A percentile compares a stretch with the other conserved stretches of the same genome.
phyloP scores from a whole-genome alignment of 2,329 filamentous ascomycete genomes.

The Pezicula radicicola region DNA sequence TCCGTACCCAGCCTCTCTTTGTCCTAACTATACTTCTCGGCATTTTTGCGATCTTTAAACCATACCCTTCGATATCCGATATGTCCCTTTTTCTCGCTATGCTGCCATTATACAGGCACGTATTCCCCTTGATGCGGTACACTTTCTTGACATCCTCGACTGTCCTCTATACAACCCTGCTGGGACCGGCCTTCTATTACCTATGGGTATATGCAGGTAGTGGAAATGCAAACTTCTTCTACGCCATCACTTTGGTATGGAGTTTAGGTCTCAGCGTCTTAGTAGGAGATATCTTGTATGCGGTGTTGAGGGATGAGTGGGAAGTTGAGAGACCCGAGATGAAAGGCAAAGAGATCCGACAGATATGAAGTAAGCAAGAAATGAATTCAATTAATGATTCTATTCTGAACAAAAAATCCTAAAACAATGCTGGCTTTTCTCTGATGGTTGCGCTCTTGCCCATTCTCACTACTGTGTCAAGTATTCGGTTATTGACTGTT shows the following conservation, averaged over 20 bases:
- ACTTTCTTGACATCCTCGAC: constrained; percentile 82
- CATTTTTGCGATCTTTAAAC: constrained; percentile 93
- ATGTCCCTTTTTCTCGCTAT: constrained; percentile 81
- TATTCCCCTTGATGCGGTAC: constrained; percentile 92
- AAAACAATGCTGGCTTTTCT: too few species aligned
- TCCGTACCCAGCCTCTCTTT: constrained; percentile 83
- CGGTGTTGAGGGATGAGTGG: constrained; percentile 87
- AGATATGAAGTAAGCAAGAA: constrained; percentile 21
- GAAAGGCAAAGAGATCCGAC: constrained; percentile 73
- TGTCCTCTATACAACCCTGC: constrained; percentile 80
- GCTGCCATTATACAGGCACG: constrained; percentile 82
- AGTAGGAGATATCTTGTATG: constrained; percentile 84
- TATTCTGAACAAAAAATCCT: not conserved
- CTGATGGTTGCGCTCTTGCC: too few species aligned
- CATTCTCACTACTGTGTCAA: too few species aligned
- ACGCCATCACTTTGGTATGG: constrained; percentile 98
- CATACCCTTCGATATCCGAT: constrained; percentile 91
- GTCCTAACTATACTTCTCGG: constrained; percentile 82
- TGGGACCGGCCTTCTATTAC: constrained; percentile 94
- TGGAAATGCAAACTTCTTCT: constrained; percentile 99
- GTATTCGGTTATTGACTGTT: too few species aligned
- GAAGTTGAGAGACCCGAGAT: constrained; percentile 89
- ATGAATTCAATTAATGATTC: not conserved
- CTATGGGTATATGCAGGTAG: constrained; percentile 98
- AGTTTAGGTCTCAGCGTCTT: constrained; percentile 84